Conservation (phyloP, 805 yeast genomes). For the Saccharomycopsis microspora region DNA sequence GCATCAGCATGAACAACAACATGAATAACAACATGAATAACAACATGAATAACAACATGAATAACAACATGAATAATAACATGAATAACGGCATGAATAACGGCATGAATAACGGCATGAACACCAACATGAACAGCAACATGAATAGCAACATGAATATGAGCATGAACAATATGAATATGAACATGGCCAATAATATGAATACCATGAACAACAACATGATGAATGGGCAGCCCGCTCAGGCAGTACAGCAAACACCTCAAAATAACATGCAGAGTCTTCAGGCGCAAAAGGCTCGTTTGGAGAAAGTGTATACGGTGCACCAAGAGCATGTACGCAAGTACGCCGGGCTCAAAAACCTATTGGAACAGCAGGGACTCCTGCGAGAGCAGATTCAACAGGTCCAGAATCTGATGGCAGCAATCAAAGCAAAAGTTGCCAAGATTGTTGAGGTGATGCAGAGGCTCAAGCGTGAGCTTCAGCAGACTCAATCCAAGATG, state of each 20-base stretch:
- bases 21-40: conserved; percentile 1
- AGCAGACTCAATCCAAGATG: not conserved
- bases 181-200: not conserved
- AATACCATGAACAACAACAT: conserved; percentile 1
- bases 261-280: no score
- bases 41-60: not conserved
- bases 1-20: conserved; percentile 10
- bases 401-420: no score
- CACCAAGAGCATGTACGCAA: no score
- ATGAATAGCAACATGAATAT: not conserved
- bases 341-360: no score
- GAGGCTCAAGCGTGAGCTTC: not conserved
- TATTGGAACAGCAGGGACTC: no score
- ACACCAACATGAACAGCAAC: conserved; percentile 1
- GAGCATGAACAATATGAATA: not conserved
- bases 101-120: not conserved
- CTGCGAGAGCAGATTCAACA: no score
- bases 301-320: no score
- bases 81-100: conserved; percentile 1
- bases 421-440: no score
- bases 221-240: not conserved
- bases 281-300: no score
- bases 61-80: not conserved
- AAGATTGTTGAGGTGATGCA: no score
- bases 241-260: no score